Percentiles rank a stretch among this genome's conserved stretches.
These are phyloP conservation scores for Corrigiola litoralis DNA, from an alignment of 179 eudicot genomes.

Conservation along the genomic window DNA sequence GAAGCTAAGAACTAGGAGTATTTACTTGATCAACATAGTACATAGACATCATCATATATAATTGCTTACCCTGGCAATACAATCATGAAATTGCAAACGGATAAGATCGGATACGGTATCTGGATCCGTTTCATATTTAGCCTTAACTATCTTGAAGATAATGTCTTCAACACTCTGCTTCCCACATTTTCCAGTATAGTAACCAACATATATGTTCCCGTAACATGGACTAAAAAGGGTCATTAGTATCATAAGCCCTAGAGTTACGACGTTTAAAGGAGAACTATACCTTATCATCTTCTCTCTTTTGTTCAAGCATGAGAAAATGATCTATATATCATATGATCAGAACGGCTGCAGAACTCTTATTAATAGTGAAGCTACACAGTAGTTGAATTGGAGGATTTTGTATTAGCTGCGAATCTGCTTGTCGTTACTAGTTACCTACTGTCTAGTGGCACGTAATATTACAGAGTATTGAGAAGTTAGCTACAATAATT, in stretches of 20 bases:
- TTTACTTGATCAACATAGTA: too few species aligned
- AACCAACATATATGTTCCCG: constrained; percentile 11
- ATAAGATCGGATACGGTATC: not conserved
- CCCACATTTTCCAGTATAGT: constrained; percentile 20
- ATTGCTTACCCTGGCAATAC: constrained; percentile 9
- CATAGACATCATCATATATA: not conserved
- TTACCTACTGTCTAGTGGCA: too few species aligned
- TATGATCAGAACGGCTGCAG: too few species aligned
- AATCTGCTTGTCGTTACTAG: too few species aligned
- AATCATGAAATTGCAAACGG: not conserved
- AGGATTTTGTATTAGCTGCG: too few species aligned
- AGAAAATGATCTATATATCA: too few species aligned
- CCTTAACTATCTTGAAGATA: constrained; percentile 9
- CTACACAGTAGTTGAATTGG: too few species aligned
- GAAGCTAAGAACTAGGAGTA: too few species aligned
- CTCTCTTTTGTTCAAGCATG: not conserved
- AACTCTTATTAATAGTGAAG: too few species aligned
- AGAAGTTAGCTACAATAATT: too few species aligned
- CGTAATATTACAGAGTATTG: too few species aligned
- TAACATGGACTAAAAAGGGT: constrained; percentile 15
- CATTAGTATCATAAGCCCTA: constrained; percentile 8
- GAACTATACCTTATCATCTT: constrained; percentile 18
- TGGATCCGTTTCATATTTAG: not conserved
- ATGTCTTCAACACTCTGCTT: constrained; percentile 11
- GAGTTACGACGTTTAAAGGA: not conserved